Evolutionary conservation across 495 filamentous ascomycete species (phyloP), one percentile per base, ranked within the genome.

Genomic region (Tuber melanosporum): DNA sequence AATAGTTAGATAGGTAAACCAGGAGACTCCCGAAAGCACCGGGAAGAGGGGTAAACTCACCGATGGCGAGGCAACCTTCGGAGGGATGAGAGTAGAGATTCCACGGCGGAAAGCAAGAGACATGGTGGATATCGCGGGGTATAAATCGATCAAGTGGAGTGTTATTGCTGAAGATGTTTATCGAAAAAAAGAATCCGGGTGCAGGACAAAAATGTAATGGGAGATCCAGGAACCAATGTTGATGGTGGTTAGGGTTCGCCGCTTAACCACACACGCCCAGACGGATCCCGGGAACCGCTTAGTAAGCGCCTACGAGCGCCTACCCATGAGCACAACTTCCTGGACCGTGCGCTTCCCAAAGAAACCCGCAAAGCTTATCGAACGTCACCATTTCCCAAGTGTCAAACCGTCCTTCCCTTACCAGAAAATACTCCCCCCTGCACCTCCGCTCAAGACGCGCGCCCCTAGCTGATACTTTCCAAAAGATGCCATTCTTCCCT

Each of bases 31-130:
- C 70, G 47, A 78, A 62, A 73, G 57, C 46, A 42, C 39, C 39
- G 44, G 69, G 74, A 71, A 49, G 74, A 77, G 76, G 78, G 73
- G 19, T 43, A 80, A 76, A 89, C 95, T 89, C 90, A 99, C 95
- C 85, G 90, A 92, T 77, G 95, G 95, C 81, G 95, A 97, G 81
- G 95, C 94, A 84, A 99, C 94, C 92, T 98, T 98, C 81, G 95
- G 95, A 81, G 95, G 95, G 85, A 99, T 97, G 84, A 99, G 89
- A 88, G 96, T 97, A 83, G 96, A 98, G 84, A 99, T 91, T 89
- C 89, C 91, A 86, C 95, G 90, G 86, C 91, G 92, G 82, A 89
- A 88, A 83, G 95, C 89, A 90, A 89, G 94, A 87, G 94, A 97
- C 95, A 97, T 98, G 85, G 87, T 92, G 89, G 85, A 84, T 85